phyloP scores from a whole-genome alignment of 345 rosid species.

The Populus pruinosa region DNA sequence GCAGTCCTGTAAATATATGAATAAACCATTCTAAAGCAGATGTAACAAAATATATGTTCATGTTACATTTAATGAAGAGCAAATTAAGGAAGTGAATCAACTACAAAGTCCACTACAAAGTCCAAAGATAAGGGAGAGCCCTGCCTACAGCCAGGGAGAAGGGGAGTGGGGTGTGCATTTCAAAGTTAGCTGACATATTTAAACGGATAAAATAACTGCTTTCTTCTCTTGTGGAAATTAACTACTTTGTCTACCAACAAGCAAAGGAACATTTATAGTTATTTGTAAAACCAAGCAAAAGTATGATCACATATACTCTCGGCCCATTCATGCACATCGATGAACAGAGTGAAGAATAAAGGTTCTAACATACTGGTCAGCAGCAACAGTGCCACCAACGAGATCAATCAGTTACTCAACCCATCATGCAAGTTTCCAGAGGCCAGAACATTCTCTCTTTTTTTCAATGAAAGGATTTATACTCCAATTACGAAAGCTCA shows the following conservation, averaged over 20 bases:
- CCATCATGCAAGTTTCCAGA: not conserved
- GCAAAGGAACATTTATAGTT: not conserved
- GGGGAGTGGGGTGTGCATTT: not conserved
- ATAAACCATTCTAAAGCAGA: not conserved
- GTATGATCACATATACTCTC: not conserved
- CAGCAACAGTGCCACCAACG: not conserved
- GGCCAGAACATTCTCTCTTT: not conserved
- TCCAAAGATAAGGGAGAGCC: not conserved
- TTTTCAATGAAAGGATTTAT: not conserved
- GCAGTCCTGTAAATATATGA: conserved; percentile 52
- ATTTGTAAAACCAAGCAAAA: not conserved
- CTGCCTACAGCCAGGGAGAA: not conserved
- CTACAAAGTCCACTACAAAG: not conserved
- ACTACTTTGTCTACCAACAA: not conserved
- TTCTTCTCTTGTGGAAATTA: not conserved
- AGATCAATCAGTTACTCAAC: not conserved
- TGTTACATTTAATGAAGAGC: not conserved
- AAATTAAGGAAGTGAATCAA: not conserved
- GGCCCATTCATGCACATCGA: not conserved
- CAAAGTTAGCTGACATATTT: not conserved
- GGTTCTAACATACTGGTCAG: not conserved
- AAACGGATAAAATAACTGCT: not conserved
- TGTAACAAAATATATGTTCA: not conserved
- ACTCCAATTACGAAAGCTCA: not conserved
- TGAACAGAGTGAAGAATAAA: not conserved